Base-by-base conservation (phyloP, 768 basidiomycete genomes). In the Russula earlei region DNA sequence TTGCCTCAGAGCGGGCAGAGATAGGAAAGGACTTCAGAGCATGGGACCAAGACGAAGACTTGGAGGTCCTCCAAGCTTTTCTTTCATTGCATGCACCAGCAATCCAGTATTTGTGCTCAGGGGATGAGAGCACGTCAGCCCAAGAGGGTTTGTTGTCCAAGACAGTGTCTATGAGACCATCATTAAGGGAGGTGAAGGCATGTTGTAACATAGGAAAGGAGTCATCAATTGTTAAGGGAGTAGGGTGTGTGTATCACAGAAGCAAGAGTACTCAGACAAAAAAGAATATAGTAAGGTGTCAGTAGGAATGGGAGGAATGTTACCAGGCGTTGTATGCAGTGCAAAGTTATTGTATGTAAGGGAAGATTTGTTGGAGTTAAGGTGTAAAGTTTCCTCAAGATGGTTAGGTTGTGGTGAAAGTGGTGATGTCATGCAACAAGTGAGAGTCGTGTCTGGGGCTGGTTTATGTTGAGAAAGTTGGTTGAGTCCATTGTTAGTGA, bases 141-240 rank as follows among this genome's bases (percentile, higher is more conserved):
- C 46, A 47, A 0, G 33, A 22, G 0, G 46, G 46, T 2, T 47
- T 20, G 4, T 47, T 20, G 6, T 22, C n/a, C 4, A 15, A 1
- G 0, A 2, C 0, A 5, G 15, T 24, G 3, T n/a, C 27, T 2
- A 45, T 0, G 0, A 6, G 17, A 0, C 44, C 25, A 29, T 27
- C 15, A 1, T 15, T 4, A 1, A 45, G 25, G 0, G 25, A 25
- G 6, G 43, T 7, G 8, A 45, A 25, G 12, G 29, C 43, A 17
- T n/a, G 0, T 5, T 45, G 12, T 11, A 25, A 17, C 5, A 6
- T 5, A 1, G 5, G 17, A 5, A n/a, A 1, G 2, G 37, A 19
- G 37, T 38, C 5, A 5, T 38, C 17, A n/a, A n/a, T 6, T 2
- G 4, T 2, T n/a, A 0, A 3, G 17, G 17, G 15, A 4, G 5